Percentiles rank a stretch among this genome's conserved stretches.
These are phyloP conservation scores for Protomyces macrosporus DNA, from an alignment of 1,139 yeast genomes.

Conservation along the genomic window DNA sequence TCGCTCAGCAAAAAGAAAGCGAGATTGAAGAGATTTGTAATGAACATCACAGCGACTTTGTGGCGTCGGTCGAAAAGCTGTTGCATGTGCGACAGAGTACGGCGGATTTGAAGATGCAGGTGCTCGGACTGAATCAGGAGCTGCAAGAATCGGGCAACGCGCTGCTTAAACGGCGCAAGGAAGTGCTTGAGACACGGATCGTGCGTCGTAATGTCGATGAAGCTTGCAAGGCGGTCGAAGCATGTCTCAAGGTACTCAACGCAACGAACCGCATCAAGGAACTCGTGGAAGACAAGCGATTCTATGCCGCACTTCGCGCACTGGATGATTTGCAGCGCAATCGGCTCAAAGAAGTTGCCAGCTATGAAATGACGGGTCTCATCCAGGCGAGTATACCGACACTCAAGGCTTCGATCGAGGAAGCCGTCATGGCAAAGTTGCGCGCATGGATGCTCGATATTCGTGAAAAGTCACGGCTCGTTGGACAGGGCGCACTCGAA, in stretches of 20 bases:
- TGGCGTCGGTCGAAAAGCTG: slow-evolving; percentile 33
- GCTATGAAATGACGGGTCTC: slow-evolving; percentile 64
- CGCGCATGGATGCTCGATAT: slow-evolving; percentile 61
- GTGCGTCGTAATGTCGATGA: slow-evolving; percentile 38
- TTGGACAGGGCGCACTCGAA: slow-evolving; percentile 57
- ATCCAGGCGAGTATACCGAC: slow-evolving; percentile 67
- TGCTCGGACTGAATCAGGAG: slow-evolving; percentile 49
- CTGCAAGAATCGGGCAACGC: slow-evolving; percentile 61
- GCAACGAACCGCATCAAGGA: slow-evolving; percentile 82
- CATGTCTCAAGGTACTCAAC: slow-evolving; percentile 78
- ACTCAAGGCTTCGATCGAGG: slow-evolving; percentile 66
- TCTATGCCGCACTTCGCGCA: slow-evolving; percentile 71
- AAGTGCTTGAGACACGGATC: slow-evolving; percentile 35
- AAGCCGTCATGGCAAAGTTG: slow-evolving; percentile 69
- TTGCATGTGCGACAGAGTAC: slow-evolving; percentile 52
- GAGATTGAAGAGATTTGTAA: slow-evolving; percentile 22
- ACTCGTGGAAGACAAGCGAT: slow-evolving; percentile 64
- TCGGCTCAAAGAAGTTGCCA: slow-evolving; percentile 63
- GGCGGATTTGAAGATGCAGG: slow-evolving; percentile 49
- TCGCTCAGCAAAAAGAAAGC: slow-evolving; percentile 12
- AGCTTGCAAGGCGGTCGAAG: slow-evolving; percentile 40
- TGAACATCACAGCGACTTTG: slow-evolving; percentile 33
- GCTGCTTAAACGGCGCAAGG: slow-evolving; percentile 39
- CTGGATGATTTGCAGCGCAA: slow-evolving; percentile 67
- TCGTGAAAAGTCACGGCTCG: slow-evolving; percentile 55